A percentile compares a stretch with the other conserved stretches of the same genome.
These are phyloP conservation scores for Entamoeba invadens DNA, from an alignment of 208 protist species.

Conservation along the genomic window DNA sequence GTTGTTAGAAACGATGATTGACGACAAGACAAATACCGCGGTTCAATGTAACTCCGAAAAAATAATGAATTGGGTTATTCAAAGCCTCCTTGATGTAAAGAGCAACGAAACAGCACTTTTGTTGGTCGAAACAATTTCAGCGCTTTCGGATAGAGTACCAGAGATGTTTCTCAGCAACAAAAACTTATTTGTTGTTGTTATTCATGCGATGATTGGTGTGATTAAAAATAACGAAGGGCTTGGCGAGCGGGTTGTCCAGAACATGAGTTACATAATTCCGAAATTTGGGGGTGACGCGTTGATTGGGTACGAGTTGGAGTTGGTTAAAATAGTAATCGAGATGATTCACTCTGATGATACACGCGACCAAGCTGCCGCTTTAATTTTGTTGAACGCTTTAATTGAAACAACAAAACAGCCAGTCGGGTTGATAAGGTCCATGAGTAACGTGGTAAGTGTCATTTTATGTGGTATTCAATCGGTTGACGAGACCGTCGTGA, in stretches of 20 bases:
- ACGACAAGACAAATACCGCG: not conserved
- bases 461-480: not conserved
- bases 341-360: not conserved
- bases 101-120: not conserved
- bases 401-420: not conserved
- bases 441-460: not conserved
- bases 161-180: not conserved
- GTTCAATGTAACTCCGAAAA: not conserved
- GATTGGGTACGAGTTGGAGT: not conserved
- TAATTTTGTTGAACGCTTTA: not conserved
- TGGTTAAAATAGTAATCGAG: not conserved
- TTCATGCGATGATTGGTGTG: not conserved
- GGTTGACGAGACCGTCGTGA: not conserved
- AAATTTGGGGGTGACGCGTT: not conserved
- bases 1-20: not conserved
- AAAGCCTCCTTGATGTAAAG: not conserved
- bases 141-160: not conserved
- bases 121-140: not conserved
- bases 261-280: not conserved
- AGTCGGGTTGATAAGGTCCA: not conserved
- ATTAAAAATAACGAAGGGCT: not conserved
- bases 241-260: not conserved
- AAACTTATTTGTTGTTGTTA: not conserved
- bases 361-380: not conserved
- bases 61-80: not conserved